Percentiles rank a stretch among this genome's conserved stretches.
Evolutionary conservation across 2,329 filamentous ascomycete species (phyloP).

Genomic region (Mycosphaerella sp.): DNA sequence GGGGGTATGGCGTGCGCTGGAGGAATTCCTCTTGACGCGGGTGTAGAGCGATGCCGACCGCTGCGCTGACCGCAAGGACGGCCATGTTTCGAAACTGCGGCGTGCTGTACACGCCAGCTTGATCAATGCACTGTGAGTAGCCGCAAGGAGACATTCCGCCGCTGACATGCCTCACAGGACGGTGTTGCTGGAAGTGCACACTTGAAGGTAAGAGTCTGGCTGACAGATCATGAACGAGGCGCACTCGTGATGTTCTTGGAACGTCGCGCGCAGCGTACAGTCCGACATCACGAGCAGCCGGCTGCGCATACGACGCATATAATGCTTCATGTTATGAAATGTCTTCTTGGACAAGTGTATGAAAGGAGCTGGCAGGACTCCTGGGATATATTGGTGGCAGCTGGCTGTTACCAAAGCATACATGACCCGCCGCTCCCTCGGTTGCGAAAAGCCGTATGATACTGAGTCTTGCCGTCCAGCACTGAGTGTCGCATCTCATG

Average conservation of each 20-base stretch:
- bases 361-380: constrained; percentile 15
- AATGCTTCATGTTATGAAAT: constrained; percentile 9
- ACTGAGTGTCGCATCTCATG: constrained; percentile 13
- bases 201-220: constrained; percentile 6
- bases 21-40: background rate
- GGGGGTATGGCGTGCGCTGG: background rate
- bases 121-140: constrained; percentile 10
- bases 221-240: constrained; percentile 4
- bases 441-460: constrained; percentile 18
- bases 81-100: background rate
- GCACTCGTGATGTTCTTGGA: constrained; percentile 1
- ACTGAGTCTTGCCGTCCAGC: constrained; percentile 16
- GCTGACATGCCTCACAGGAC: constrained; percentile 18
- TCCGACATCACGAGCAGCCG: constrained; percentile 5
- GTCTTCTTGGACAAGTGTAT: constrained; percentile 16
- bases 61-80: background rate
- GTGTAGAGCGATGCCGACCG: background rate
- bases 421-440: constrained; percentile 17
- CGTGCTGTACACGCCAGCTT: background rate
- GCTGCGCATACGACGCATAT: constrained; percentile 7
- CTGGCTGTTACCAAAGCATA: constrained; percentile 18
- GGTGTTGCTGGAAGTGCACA: constrained; percentile 9
- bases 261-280: background rate
- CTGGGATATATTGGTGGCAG: constrained; percentile 18
- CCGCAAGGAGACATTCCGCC: constrained; percentile 13